phyloP scores from a whole-genome alignment of 1,284 basidiomycete genomes.

The Trametes versicolor region DNA sequence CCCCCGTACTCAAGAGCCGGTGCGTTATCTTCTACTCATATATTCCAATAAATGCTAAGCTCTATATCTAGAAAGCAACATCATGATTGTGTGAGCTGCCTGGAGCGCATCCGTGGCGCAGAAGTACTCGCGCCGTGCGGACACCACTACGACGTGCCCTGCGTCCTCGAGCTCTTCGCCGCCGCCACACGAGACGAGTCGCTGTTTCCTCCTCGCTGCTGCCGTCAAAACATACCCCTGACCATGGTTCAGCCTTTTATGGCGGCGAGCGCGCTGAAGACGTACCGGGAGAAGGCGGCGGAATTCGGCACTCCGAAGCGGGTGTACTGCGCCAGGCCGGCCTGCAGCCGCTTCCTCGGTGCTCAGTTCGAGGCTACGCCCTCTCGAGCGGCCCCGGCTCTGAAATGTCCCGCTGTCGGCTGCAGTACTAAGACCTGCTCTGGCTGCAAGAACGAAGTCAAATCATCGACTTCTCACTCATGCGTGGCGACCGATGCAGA shows the following conservation, averaged over 20 bases:
- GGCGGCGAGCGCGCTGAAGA: too few relatives aligned
- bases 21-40: too few relatives aligned
- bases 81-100: too few relatives aligned
- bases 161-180: conserved; percentile 45
- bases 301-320: conserved; percentile 31
- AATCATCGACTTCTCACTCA: conserved; percentile 19
- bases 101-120: too few relatives aligned
- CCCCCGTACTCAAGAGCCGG: too few relatives aligned
- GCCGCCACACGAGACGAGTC: conserved; percentile 35
- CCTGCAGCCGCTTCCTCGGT: conserved; percentile 50
- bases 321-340: conserved; percentile 48
- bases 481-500: conserved; percentile 32
- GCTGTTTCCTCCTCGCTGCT: conserved; percentile 47
- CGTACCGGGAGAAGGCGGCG: too few relatives aligned
- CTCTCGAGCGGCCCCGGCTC: neutral
- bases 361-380: conserved; percentile 27
- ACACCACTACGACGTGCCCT: conserved; percentile 46
- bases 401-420: conserved; percentile 28
- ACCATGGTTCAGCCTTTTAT: conserved; percentile 34
- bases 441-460: conserved; percentile 35
- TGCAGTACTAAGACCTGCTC: conserved; percentile 40
- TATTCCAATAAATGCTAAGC: too few relatives aligned
- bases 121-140: conserved; percentile 39
- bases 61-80: too few relatives aligned
- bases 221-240: conserved; percentile 40